Base-by-base conservation (phyloP, 1,284 basidiomycete genomes). In the Xerocomus nothofagi region DNA sequence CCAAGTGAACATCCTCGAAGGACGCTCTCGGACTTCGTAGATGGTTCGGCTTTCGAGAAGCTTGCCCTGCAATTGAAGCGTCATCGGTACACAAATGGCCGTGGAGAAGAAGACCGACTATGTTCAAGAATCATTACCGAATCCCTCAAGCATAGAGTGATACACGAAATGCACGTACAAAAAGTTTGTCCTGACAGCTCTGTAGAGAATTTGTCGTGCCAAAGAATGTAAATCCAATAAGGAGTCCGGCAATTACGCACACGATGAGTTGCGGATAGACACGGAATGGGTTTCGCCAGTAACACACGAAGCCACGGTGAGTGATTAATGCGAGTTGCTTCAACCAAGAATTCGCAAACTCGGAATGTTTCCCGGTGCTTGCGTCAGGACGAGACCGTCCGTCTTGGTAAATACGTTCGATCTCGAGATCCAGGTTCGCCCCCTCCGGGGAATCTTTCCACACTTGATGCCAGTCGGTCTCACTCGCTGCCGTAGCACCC, bases 1-100 rank as follows among this genome's bases (percentile, higher is more conserved):
- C 93, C 93, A 95, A 43, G 81, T 82, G 72, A 93, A 95, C 63
- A 90, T 89, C 61, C 86, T 80, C 56, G 85, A 87, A 0, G 86
- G 77, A 1, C 82, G 78, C 66, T 91, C 89, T 29, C 88, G 79
- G 12, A 82, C 80, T 62, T 90, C 86, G 65, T 87, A 91, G 14
- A 90, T 72, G 9, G 71, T 72, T 26, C 78, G 72, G 48, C 23
- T 43, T 3, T 50, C 43, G 15, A 65, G 34, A 15, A 60, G 60
- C 33, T 50, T 53, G 26, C 20, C 3, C 30, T 54, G 56, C 17
- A 59, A 24, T 20, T 65, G 64, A 14, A 64, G 56, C 12, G 50
- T 46, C 11, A 59, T 45, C 4, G 57, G 47, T 0, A 59, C 31
- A 21, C 52, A 38, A 4, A 60, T 26, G n/a, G 55, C 41, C 12